Evolutionary conservation across 495 filamentous ascomycete genomes (phyloP).

Genomic region (Massariosphaeria phaeospora): DNA sequence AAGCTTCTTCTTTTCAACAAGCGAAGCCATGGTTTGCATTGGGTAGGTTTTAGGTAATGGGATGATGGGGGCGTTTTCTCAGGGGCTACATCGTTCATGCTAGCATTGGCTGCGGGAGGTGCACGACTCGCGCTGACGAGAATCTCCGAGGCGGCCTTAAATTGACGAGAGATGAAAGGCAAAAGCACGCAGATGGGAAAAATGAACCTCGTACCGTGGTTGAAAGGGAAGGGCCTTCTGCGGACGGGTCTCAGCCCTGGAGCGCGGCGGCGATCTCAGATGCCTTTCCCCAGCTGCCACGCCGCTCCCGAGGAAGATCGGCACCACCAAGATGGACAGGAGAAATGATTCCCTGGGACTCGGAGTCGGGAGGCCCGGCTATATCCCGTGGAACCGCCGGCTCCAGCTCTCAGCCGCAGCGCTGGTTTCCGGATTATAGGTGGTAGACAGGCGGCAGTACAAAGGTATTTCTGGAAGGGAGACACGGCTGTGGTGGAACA

Average conservation of each 20-base stretch:
- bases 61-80: too few species aligned
- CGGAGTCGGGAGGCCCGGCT: conserved; percentile 1
- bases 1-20: too few species aligned
- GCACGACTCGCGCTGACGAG: neutral
- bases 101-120: neutral
- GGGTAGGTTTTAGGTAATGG: too few species aligned
- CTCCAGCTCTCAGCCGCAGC: conserved; percentile 5
- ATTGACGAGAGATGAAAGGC: neutral
- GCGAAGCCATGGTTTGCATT: too few species aligned
- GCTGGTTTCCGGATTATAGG: neutral
- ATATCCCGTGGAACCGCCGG: neutral
- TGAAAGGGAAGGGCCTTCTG: neutral
- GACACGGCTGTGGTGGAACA: conserved; percentile 4
- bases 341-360: neutral
- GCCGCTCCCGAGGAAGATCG: neutral
- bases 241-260: neutral
- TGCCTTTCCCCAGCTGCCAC: neutral
- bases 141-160: neutral
- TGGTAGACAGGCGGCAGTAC: neutral
- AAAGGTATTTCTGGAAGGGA: neutral
- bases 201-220: neutral
- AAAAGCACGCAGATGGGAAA: neutral
- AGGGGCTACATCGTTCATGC: too few species aligned
- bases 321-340: neutral
- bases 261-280: neutral